Conservation (phyloP, 371 early-diverging fungal genomes). For the Syncephalastrum sp. region DNA sequence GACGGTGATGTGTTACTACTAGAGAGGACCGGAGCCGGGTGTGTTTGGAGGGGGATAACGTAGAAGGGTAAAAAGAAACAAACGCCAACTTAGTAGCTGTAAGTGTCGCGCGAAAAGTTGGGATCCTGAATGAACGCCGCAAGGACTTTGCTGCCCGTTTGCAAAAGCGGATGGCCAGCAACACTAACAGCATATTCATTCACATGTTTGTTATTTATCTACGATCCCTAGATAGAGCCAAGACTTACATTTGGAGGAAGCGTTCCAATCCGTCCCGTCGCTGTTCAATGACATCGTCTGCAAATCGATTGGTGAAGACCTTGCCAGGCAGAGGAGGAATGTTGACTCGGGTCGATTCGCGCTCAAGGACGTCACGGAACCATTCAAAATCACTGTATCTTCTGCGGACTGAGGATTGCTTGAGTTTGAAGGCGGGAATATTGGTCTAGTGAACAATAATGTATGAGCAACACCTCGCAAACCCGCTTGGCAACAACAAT, state of each 20-base stretch:
- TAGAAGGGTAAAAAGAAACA: background rate
- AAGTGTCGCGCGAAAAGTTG: constrained; percentile 75
- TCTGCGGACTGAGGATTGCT: constrained; percentile 81
- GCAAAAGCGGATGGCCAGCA: constrained; percentile 95
- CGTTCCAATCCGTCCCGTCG: constrained; percentile 91
- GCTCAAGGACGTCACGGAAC: constrained; percentile 92
- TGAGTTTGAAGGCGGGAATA: constrained; percentile 94
- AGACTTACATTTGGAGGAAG: constrained; percentile 92
- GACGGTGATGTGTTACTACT: background rate
- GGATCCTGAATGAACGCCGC: constrained; percentile 95
- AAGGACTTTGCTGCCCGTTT: constrained; percentile 95
- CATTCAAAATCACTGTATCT: constrained; percentile 98
- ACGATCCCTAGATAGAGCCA: background rate
- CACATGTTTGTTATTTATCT: background rate
- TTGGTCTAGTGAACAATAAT: constrained; percentile 71
- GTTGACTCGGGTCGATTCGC: constrained; percentile 89
- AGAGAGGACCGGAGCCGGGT: background rate
- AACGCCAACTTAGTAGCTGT: constrained; percentile 52
- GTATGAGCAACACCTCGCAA: background rate
- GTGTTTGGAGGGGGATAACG: background rate
- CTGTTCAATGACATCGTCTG: constrained; percentile 92
- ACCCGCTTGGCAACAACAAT: background rate
- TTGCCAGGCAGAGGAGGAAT: constrained; percentile 96
- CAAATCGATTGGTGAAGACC: constrained; percentile 93
- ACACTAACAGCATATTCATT: constrained; percentile 51